phyloP scores from a whole-genome alignment of 108 stramenopile genomes.

The Pseudonitzschia pungens region DNA sequence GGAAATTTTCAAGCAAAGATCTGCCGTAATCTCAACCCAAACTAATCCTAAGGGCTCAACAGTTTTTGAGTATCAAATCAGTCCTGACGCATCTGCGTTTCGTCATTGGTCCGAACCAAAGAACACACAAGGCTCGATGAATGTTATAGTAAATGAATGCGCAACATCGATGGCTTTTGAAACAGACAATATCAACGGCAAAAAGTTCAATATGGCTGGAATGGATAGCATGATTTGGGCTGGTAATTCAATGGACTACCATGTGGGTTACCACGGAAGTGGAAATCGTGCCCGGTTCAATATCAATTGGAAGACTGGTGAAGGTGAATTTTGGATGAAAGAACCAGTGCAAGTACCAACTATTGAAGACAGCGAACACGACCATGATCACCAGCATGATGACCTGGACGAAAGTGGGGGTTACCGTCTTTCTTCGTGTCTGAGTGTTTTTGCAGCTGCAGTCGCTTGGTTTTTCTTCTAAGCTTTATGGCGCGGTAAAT shows the following conservation, averaged over 20 bases:
- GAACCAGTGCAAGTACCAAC: background rate
- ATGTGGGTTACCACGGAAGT: constrained; percentile 48
- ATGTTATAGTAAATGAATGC: constrained; percentile 43
- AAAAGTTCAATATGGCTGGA: constrained; percentile 44
- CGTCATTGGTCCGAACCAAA: constrained; percentile 58
- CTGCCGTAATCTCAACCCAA: background rate
- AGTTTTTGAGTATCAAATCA: constrained; percentile 50
- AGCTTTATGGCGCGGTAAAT: background rate
- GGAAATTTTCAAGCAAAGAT: background rate
- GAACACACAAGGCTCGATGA: background rate
- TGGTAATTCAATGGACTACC: constrained; percentile 54
- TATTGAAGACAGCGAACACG: background rate
- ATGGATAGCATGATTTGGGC: constrained; percentile 69
- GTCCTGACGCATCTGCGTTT: constrained; percentile 39
- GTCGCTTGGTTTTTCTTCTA: background rate
- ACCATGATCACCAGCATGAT: background rate
- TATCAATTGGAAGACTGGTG: constrained; percentile 5
- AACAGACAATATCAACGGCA: constrained; percentile 48
- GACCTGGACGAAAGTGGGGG: background rate
- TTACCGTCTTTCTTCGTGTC: background rate
- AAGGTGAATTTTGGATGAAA: background rate
- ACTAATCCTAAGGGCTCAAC: constrained; percentile 9
- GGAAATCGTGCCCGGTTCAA: constrained; percentile 5
- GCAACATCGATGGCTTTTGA: constrained; percentile 62
- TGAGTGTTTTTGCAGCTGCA: background rate